These are phyloP conservation scores for Suaeda aralocaspica DNA, from an alignment of 148 eudicot species.

Conservation along the genomic window DNA sequence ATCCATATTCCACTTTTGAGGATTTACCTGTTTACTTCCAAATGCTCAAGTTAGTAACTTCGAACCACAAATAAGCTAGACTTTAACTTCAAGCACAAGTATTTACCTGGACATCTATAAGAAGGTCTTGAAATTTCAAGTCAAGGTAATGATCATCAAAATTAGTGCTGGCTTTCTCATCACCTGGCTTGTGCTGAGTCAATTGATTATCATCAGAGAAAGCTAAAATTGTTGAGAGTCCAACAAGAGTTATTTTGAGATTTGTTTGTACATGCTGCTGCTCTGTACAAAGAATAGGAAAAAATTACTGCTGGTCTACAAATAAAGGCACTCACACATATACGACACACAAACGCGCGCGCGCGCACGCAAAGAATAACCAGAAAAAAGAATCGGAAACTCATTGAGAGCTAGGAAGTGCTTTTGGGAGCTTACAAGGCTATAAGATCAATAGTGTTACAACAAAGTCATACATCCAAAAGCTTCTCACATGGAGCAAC, in stretches of 20 bases:
- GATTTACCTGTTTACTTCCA: constrained; percentile 64
- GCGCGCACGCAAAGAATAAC: no score
- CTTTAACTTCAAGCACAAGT: constrained; percentile 20
- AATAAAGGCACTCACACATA: no score
- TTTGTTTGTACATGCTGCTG: constrained; percentile 87
- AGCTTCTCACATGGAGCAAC: neutral
- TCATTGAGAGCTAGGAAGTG: constrained; percentile 1
- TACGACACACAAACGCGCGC: no score
- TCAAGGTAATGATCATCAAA: constrained; percentile 47
- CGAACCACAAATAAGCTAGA: constrained; percentile 9
- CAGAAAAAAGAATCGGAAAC: neutral
- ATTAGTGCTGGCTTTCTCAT: constrained; percentile 30
- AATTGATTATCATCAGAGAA: constrained; percentile 58
- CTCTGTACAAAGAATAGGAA: constrained; percentile 41
- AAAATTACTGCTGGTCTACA: constrained; percentile 9
- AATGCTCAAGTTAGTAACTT: constrained; percentile 28
- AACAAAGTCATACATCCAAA: neutral
- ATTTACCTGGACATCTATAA: constrained; percentile 63
- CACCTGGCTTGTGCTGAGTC: constrained; percentile 22
- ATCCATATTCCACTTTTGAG: constrained; percentile 61
- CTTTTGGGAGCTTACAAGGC: neutral
- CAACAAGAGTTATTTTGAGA: constrained; percentile 57
- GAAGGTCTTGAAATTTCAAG: constrained; percentile 41
- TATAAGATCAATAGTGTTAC: neutral
- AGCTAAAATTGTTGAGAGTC: constrained; percentile 52